A percentile compares a stretch with the other conserved stretches of the same genome.
phyloP scores from a whole-genome alignment of 1,284 basidiomycete species.

The Ganoderma boninense region DNA sequence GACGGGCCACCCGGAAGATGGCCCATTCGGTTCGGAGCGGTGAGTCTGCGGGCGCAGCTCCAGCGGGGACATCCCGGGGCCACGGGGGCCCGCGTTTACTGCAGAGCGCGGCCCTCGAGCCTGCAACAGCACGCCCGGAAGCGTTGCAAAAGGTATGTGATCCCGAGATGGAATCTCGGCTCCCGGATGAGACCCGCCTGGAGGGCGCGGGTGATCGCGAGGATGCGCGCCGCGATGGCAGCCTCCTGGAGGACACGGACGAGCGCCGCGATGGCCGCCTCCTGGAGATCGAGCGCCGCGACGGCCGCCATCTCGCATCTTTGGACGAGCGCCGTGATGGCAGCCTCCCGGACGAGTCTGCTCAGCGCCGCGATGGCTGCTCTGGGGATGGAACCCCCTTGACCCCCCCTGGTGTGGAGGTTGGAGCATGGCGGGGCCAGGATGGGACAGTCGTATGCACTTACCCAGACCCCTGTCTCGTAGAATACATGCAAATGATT shows the following conservation, averaged over 20 bases:
- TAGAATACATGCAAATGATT: background rate
- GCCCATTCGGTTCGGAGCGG: background rate
- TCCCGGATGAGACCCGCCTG: too few species aligned
- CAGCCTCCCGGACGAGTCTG: background rate
- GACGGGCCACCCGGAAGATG: background rate
- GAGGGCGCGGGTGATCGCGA: too few species aligned
- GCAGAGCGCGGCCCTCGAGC: too few species aligned
- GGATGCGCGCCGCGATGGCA: background rate
- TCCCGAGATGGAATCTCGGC: too few species aligned
- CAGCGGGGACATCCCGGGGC: background rate
- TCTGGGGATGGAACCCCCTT: background rate
- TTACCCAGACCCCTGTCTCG: background rate
- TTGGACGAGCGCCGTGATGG: background rate
- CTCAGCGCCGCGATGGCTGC: background rate
- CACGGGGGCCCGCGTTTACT: background rate
- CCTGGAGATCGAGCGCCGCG: background rate
- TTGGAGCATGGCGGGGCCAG: background rate
- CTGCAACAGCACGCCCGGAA: too few species aligned
- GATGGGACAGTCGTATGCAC: background rate
- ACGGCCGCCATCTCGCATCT: background rate
- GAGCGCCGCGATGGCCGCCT: background rate
- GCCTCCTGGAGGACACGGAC: background rate
- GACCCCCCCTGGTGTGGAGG: background rate
- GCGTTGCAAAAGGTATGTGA: too few species aligned
- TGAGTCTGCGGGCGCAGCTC: background rate